These are phyloP conservation scores for Chrysanthemum seticuspe DNA, from an alignment of 129 eudicot genomes.

Conservation along the genomic window DNA sequence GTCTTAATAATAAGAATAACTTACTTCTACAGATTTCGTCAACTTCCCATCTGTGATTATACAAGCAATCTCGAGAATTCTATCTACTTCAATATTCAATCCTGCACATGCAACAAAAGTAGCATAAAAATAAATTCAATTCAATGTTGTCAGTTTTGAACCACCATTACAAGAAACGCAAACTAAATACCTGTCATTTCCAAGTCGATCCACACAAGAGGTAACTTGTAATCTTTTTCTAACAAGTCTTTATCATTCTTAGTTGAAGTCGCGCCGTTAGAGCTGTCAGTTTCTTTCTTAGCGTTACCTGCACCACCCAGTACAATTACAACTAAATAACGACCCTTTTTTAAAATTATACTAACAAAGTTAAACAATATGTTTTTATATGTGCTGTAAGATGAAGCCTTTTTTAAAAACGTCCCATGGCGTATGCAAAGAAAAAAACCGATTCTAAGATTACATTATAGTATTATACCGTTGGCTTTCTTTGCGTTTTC, in stretches of 20 bases:
- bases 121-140: constrained; percentile 2
- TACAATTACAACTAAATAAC: not conserved
- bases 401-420: not conserved
- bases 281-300: constrained; percentile 15
- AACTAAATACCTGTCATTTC: constrained; percentile 86
- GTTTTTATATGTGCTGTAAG: not conserved
- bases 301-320: constrained; percentile 44
- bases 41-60: constrained; percentile 86
- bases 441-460: not conserved
- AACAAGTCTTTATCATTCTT: constrained; percentile 15
- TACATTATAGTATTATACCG: constrained; percentile 27
- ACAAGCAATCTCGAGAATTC: constrained; percentile 96
- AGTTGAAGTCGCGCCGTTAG: too few species aligned
- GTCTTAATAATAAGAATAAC: constrained; percentile 9
- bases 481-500: constrained; percentile 11
- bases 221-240: constrained; percentile 50
- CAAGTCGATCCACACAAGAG: constrained; percentile 98
- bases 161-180: not conserved
- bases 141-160: constrained; percentile 11
- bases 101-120: constrained; percentile 48
- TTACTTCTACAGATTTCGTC: constrained; percentile 76
- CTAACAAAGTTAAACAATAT: not conserved
- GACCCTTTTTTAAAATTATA: not conserved
- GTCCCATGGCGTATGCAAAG: not conserved
- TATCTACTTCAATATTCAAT: constrained; percentile 73